These are phyloP conservation scores for Botrytis cinerea DNA, from an alignment of 2,329 filamentous ascomycete genomes.

Conservation along the genomic window DNA sequence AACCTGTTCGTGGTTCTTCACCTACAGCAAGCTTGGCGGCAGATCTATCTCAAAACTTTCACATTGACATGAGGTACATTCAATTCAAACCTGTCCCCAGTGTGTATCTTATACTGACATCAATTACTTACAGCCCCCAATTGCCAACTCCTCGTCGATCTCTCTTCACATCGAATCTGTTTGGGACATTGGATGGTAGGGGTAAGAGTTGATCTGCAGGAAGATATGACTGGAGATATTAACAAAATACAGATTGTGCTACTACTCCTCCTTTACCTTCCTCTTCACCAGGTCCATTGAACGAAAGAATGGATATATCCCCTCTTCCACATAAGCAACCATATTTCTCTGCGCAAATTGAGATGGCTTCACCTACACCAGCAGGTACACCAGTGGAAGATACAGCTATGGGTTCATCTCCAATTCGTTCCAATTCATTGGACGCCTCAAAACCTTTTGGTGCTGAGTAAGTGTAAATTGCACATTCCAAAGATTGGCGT, in stretches of 20 bases:
- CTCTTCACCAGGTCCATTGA: constrained; percentile 73
- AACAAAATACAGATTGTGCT: constrained; percentile 60
- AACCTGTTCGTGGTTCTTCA: constrained; percentile 79
- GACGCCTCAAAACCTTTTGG: constrained; percentile 53
- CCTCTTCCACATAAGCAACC: constrained; percentile 85
- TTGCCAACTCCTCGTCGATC: constrained; percentile 81
- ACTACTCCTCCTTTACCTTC: constrained; percentile 83
- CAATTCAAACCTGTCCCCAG: background rate
- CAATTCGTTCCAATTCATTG: constrained; percentile 50
- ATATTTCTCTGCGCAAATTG: constrained; percentile 60
- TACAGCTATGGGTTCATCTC: constrained; percentile 60
- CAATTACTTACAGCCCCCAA: constrained; percentile 63
- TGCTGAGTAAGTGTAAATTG: constrained; percentile 53
- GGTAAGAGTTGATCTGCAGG: constrained; percentile 50
- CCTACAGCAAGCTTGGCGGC: constrained; percentile 88
- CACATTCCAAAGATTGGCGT: constrained; percentile 28
- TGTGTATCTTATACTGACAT: constrained; percentile 19
- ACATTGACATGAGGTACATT: constrained; percentile 86
- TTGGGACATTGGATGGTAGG: constrained; percentile 46
- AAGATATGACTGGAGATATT: constrained; percentile 43
- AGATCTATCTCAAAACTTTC: constrained; percentile 95
- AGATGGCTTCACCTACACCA: constrained; percentile 72
- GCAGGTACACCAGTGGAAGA: constrained; percentile 47
- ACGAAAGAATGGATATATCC: constrained; percentile 90
- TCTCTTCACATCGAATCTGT: constrained; percentile 75